Percentiles rank a stretch among this genome's conserved stretches.
Conservation (phyloP, 192 early-diverging fungal species). For the Phycomyces blakesleeanus region DNA sequence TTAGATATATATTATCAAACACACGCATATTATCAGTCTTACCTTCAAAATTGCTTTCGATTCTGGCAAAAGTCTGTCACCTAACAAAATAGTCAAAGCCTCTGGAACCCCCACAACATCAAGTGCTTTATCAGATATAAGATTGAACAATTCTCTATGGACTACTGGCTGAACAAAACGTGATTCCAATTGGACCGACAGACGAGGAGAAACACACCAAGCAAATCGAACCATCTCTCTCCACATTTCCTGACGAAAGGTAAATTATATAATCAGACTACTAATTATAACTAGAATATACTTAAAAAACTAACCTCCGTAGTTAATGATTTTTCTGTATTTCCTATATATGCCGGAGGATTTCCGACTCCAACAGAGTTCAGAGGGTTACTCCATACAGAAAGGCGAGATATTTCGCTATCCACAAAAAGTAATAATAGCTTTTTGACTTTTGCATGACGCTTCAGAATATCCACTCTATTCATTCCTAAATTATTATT, state of each 20-base stretch:
- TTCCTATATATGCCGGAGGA: constrained; percentile 24
- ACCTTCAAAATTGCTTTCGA: constrained; percentile 29
- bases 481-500: neutral
- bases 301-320: constrained; percentile 23
- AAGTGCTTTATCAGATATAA: constrained; percentile 58
- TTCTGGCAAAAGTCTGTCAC: constrained; percentile 45
- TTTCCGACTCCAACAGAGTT: constrained; percentile 38
- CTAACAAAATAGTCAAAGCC: constrained; percentile 69
- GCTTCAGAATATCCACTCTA: constrained; percentile 45
- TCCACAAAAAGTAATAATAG: constrained; percentile 82
- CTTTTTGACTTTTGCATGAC: constrained; percentile 44
- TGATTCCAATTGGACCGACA: constrained; percentile 72
- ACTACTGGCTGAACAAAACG: constrained; percentile 73
- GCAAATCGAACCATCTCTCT: constrained; percentile 66
- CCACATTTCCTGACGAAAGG: constrained; percentile 57
- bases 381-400: constrained; percentile 80
- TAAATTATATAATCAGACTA: neutral
- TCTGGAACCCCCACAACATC: constrained; percentile 69
- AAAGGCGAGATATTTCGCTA: constrained; percentile 79
- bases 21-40: no score
- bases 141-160: constrained; percentile 56
- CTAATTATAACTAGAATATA: neutral
- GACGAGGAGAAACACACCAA: constrained; percentile 73
- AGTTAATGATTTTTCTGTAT: constrained; percentile 23
- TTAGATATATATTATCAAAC: no score